Evolutionary conservation across 805 yeast species (phyloP).

Genomic region (Candida nemodendra): DNA sequence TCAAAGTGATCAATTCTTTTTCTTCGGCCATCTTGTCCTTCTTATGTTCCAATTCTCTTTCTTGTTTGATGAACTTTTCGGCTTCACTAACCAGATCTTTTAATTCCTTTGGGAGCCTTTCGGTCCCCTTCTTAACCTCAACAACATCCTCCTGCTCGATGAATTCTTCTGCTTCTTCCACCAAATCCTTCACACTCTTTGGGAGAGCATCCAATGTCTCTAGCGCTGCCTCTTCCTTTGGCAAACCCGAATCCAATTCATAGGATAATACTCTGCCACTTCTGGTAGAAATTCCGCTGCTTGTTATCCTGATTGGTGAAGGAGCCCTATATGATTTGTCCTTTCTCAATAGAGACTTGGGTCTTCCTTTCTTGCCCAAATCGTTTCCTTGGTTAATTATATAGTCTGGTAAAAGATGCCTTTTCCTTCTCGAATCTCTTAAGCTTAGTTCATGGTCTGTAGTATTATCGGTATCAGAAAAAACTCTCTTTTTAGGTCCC

Average conservation of each 20-base stretch:
- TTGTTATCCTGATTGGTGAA: slow-evolving; percentile 19
- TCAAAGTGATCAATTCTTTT: too few species aligned
- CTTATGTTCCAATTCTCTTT: neutral
- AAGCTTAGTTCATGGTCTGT: neutral
- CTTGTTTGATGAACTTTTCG: neutral
- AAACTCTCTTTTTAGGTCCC: slow-evolving; percentile 6
- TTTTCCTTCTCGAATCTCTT: slow-evolving; percentile 2
- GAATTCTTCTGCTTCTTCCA: slow-evolving; percentile 30
- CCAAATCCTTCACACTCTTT: slow-evolving; percentile 21
- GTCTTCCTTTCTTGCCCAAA: slow-evolving; percentile 16
- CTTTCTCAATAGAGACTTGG: slow-evolving; percentile 28
- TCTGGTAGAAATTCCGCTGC: slow-evolving; percentile 29
- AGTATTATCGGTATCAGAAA: slow-evolving; percentile 1
- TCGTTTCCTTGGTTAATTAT: slow-evolving; percentile 15
- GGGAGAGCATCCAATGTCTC: slow-evolving; percentile 17
- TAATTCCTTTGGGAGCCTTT: slow-evolving; percentile 6
- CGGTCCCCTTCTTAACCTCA: slow-evolving; percentile 5
- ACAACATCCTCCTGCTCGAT: slow-evolving; percentile 21
- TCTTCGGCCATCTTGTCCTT: too few species aligned
- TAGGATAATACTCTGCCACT: slow-evolving; percentile 32
- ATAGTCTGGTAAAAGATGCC: slow-evolving; percentile 9
- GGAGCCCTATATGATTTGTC: slow-evolving; percentile 25
- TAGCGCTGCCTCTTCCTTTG: neutral
- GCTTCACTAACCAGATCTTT: slow-evolving; percentile 7
- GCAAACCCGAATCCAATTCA: slow-evolving; percentile 24